Base-by-base conservation (phyloP, 805 yeast genomes). In the Zygosaccharomyces bisporus region DNA sequence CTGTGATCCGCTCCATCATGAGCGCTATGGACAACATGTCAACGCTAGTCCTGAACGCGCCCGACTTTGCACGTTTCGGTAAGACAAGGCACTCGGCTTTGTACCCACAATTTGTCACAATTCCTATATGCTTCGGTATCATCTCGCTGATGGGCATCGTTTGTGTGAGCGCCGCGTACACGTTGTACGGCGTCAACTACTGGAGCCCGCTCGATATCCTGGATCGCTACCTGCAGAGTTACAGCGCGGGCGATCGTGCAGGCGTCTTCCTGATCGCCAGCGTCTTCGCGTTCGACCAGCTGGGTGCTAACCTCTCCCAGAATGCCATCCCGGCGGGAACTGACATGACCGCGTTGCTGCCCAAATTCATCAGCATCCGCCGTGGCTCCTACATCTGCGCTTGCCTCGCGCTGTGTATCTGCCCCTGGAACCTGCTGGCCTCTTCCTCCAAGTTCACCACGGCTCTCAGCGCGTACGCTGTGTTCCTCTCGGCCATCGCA, bases 121-220 rank as follows among this genome's bases (percentile, higher is more conserved):
- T 89, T 49, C 95, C 96, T 27, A 47, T 84, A 16, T 77, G 86
- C 55, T 88, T 86, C 66, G 83, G 89, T 3, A 57, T 87, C 46
- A 88, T 95, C 25, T 82, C 95, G 4, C 72, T 89, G 53, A 81
- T 89, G 60, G 96, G 96, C 62, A 83, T 88, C 46, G 69, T 88
- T 47, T 87, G 88, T 17, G 81, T 95, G 20, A 82, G 95, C 6
- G 86, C 95, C 1, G 82, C 93, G 3, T 71, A 80, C 34, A 62
- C 73, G 4, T 60, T 86, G 54, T 86, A 80, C 60, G 86, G 83
- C 19, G 78, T 74, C 51, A 76, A 86, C 24, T 76, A 76, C 60
- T 88, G 96, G 96, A 77, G 83, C 42, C 96, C 96, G 6, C 68
- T 88, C 45, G 95, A 85, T 53, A 86, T 86, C 3, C 70, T 88